A percentile compares a stretch with the other conserved stretches of the same genome.
Evolutionary conservation across 2,329 filamentous ascomycete species (phyloP).

Genomic region (Incumbomyces lentus): DNA sequence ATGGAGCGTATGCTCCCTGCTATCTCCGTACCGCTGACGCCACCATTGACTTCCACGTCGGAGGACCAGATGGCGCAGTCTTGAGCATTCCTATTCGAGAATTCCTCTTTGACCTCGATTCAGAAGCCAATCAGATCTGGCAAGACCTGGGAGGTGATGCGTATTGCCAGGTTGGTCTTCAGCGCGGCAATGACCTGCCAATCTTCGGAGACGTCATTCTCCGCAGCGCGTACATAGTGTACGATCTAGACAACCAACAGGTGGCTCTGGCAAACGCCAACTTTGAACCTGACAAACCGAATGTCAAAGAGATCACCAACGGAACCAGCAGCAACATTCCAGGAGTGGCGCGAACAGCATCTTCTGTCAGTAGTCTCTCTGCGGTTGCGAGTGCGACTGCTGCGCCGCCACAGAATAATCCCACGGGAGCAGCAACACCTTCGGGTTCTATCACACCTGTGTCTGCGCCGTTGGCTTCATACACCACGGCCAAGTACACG

Average conservation of each 20-base stretch:
- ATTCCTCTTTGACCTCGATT: slow-evolving; percentile 35
- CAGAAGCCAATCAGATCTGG: slow-evolving; percentile 13
- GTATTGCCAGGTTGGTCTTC: slow-evolving; percentile 39
- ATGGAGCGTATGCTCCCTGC: slow-evolving; percentile 37
- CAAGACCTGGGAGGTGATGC: slow-evolving; percentile 6
- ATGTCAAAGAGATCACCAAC: slow-evolving; percentile 43
- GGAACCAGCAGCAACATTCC: neutral
- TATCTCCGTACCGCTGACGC: slow-evolving; percentile 30
- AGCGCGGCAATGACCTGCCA: slow-evolving; percentile 56
- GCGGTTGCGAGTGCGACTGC: neutral
- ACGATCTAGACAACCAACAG: slow-evolving; percentile 60
- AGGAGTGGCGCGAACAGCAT: slow-evolving; percentile 24
- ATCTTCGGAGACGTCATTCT: slow-evolving; percentile 66
- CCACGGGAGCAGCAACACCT: neutral
- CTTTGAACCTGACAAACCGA: slow-evolving; percentile 42
- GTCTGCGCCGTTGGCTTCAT: neutral
- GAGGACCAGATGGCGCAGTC: slow-evolving; percentile 28
- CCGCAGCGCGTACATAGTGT: slow-evolving; percentile 64
- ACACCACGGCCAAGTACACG: neutral
- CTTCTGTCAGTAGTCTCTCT: slow-evolving; percentile 23
- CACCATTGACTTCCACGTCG: slow-evolving; percentile 42
- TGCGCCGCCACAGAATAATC: neutral
- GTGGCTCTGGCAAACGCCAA: slow-evolving; percentile 61
- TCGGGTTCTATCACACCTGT: neutral
- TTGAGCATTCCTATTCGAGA: slow-evolving; percentile 34